phyloP scores from a whole-genome alignment of 1,284 basidiomycete species.

The Cryptococcus wingfieldii region DNA sequence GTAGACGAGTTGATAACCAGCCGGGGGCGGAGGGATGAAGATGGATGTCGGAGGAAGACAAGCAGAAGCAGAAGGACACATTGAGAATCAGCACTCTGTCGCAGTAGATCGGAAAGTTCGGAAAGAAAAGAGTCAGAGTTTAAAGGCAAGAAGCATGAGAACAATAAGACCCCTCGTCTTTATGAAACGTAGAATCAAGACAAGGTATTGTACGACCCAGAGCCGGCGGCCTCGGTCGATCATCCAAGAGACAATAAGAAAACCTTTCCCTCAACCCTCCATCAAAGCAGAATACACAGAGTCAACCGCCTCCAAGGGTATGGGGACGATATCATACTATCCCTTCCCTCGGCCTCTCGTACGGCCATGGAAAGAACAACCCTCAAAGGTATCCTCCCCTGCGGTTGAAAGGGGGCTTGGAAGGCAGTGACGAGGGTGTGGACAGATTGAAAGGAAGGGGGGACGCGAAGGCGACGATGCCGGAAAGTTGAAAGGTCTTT shows the following conservation, averaged over 20 bases:
- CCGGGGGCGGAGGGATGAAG: constrained; percentile 14
- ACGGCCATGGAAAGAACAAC: no score
- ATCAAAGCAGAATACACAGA: no score
- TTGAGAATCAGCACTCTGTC: neutral
- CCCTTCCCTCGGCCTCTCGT: neutral
- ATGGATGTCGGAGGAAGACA: neutral
- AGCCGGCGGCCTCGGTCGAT: no score
- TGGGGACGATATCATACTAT: neutral
- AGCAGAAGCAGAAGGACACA: neutral
- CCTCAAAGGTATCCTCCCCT: no score
- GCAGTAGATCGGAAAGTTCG: neutral
- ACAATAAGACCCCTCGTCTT: neutral
- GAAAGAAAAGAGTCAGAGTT: neutral
- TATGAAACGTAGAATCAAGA: neutral
- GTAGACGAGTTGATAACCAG: constrained; percentile 18
- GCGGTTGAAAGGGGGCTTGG: no score
- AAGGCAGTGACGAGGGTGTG: no score
- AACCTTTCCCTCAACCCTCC: no score
- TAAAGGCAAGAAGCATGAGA: neutral
- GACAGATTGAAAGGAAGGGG: no score
- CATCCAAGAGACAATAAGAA: no score
- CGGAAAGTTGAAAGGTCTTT: no score
- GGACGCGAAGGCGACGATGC: no score
- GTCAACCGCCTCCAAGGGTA: no score
- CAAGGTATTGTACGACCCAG: neutral